phyloP scores from a whole-genome alignment of 495 filamentous ascomycete species.

The Penicillium egyptiacum region DNA sequence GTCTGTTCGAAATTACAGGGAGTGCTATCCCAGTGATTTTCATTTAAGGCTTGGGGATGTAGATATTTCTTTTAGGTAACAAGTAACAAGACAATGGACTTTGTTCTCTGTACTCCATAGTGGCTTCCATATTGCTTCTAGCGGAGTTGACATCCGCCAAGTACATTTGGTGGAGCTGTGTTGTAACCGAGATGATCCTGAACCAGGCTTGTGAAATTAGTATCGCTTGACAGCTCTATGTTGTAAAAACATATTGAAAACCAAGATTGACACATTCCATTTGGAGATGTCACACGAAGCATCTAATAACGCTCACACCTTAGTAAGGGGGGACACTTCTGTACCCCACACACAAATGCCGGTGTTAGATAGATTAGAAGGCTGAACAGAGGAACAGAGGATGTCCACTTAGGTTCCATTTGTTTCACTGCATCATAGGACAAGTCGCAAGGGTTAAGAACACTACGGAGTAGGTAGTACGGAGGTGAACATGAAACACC shows the following conservation, averaged over 20 bases:
- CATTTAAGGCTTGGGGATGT: not conserved
- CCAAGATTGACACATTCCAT: not conserved
- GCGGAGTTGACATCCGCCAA: not conserved
- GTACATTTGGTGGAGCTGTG: not conserved
- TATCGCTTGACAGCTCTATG: not conserved
- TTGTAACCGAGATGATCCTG: not conserved
- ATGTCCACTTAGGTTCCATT: not conserved
- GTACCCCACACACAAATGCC: not conserved
- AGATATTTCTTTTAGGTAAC: not conserved
- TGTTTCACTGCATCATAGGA: not conserved
- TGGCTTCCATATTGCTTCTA: not conserved
- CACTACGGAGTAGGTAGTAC: not conserved
- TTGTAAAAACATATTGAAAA: not conserved
- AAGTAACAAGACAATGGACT: not conserved
- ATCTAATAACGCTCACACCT: no score
- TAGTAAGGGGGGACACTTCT: no score
- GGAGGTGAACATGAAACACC: not conserved
- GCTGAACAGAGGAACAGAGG: no score
- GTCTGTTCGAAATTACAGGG: not conserved
- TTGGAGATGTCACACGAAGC: not conserved
- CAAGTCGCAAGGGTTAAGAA: conserved; percentile 16
- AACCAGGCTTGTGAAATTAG: not conserved
- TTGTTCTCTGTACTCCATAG: not conserved
- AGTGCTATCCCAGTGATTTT: not conserved
- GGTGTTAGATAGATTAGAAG: not conserved